phyloP scores from a whole-genome alignment of 148 eudicot species.

The Silene uniflora region DNA sequence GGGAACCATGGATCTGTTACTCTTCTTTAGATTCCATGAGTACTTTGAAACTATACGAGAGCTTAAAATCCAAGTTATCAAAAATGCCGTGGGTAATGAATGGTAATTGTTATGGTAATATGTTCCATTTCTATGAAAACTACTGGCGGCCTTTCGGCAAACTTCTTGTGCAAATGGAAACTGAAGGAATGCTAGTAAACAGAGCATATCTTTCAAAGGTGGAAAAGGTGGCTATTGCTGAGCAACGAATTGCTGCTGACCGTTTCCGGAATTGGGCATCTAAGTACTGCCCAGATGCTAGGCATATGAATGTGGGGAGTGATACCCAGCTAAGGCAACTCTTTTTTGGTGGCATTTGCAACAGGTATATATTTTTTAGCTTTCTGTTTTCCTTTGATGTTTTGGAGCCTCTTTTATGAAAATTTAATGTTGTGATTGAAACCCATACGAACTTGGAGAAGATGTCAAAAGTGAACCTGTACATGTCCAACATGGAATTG shows the following conservation, averaged over 20 bases:
- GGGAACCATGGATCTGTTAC: constrained; percentile 78
- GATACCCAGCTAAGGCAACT: constrained; percentile 86
- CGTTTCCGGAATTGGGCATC: constrained; percentile 94
- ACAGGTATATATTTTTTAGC: constrained; percentile 46
- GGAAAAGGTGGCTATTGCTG: constrained; percentile 84
- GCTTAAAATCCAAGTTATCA: constrained; percentile 57
- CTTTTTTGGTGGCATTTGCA: constrained; percentile 78
- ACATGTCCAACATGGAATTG: background rate
- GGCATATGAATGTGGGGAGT: constrained; percentile 90
- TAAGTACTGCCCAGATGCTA: constrained; percentile 80
- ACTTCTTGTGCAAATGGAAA: constrained; percentile 81
- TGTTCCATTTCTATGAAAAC: constrained; percentile 61
- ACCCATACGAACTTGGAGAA: background rate
- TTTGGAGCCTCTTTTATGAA: background rate
- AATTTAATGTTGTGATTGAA: background rate
- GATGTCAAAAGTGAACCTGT: background rate
- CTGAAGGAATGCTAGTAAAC: constrained; percentile 93
- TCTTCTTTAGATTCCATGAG: constrained; percentile 87
- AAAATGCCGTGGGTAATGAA: constrained; percentile 55
- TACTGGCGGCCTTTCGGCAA: constrained; percentile 97
- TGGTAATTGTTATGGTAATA: constrained; percentile 47
- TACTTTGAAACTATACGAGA: constrained; percentile 85
- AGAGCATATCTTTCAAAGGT: constrained; percentile 73
- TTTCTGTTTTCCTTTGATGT: background rate
- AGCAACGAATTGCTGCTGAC: constrained; percentile 73